Base-by-base conservation (phyloP, 1,284 basidiomycete genomes). In the Porodaedalea pini region DNA sequence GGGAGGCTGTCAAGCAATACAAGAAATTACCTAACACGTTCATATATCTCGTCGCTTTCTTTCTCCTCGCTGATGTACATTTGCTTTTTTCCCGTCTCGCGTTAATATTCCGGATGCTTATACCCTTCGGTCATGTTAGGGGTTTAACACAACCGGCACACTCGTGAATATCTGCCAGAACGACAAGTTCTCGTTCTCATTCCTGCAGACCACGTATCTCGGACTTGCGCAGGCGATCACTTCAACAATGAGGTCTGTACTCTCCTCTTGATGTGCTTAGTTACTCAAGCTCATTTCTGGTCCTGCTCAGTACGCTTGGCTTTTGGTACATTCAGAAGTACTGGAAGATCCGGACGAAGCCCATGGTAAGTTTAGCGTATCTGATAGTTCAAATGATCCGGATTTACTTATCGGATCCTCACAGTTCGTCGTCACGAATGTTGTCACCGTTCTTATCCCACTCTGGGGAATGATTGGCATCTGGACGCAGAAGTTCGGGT, bases 391-490 rank as follows among this genome's bases (percentile, higher is more conserved):
- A 23, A 10, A 36, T 39, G 5, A 25, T 4, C 13, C 13, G 31
- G 4, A 13, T 51, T 21, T 21, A 21, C 34, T 21, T 2, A 51
- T 25, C 36, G 41, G n/a, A 17, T 5, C 31, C 19, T 21, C n/a
- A 21, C 54, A 88, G 87, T 91, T 93, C 65, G 71, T 83, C 17
- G 79, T 90, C 1, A 91, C 89, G 4, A 90, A 90, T 64, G 77
- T 88, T 1, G 81, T 88, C 8, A 90, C 88, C 3, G 78, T 91
- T 43, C 51, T 91, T 29, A 89, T 93, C 49, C 88, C 90, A 0
- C 74, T 90, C 1, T 94, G 92, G 91, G 92, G 91, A 17, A 88
- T 91, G 82, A 78, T 93, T 50, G 91, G 91, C 1, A 85, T 93
- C 58, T 92, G 89, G 82, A 92, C 90, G 0, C 65, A 73, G 6